Conservation (phyloP, 192 early-diverging fungal genomes). For the Physocladia obscura region DNA sequence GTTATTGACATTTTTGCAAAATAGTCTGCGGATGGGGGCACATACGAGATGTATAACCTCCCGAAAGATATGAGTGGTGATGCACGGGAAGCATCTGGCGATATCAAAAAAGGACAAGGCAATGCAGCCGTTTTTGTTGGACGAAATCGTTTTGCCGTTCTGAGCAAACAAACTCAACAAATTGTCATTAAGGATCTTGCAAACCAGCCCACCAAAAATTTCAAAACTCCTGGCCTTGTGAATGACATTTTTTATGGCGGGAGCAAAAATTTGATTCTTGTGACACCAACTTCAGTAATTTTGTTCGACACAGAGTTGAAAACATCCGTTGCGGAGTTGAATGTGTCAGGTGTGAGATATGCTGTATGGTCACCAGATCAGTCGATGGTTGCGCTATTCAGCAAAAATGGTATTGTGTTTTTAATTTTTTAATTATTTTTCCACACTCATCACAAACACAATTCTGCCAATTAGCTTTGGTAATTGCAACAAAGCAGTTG, state of each 20-base stretch:
- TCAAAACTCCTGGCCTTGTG: constrained; percentile 74
- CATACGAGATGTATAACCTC: constrained; percentile 85
- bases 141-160: constrained; percentile 95
- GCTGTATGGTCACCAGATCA: constrained; percentile 91
- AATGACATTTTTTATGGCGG: constrained; percentile 90
- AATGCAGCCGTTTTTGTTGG: constrained; percentile 88
- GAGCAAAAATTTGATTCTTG: constrained; percentile 77
- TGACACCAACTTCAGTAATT: constrained; percentile 83
- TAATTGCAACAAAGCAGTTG: constrained; percentile 79
- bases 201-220: constrained; percentile 86
- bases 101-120: constrained; percentile 79
- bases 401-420: constrained; percentile 84
- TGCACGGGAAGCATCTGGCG: constrained; percentile 52
- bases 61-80: constrained; percentile 69
- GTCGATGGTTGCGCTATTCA: constrained; percentile 82
- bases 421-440: not conserved
- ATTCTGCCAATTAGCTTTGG: constrained; percentile 61
- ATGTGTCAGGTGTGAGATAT: constrained; percentile 85
- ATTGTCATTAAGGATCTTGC: constrained; percentile 85
- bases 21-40: constrained; percentile 82
- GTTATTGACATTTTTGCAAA: not conserved
- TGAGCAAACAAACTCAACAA: constrained; percentile 79
- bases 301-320: constrained; percentile 89
- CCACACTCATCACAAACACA: not conserved
- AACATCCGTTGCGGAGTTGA: constrained; percentile 73